A percentile compares a stretch with the other conserved stretches of the same genome.
Evolutionary conservation across 805 yeast genomes (phyloP).

Genomic region (Ogataea kodamae): DNA sequence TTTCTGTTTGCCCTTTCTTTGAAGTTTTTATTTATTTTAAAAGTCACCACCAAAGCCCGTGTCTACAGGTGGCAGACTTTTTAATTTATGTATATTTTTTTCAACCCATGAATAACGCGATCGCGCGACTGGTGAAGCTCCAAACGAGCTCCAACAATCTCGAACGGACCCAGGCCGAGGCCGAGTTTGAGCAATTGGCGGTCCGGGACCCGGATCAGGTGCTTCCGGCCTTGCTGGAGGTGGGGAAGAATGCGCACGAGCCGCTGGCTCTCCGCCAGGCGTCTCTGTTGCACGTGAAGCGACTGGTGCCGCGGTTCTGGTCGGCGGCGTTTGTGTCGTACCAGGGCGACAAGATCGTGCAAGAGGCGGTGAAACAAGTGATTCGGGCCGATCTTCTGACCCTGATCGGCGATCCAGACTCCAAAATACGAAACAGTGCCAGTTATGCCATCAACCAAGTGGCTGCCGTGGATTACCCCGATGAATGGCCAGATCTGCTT

Average conservation of each 20-base stretch:
- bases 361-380: slow-evolving; percentile 45
- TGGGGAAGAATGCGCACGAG: slow-evolving; percentile 34
- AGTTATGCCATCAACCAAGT: slow-evolving; percentile 79
- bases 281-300: slow-evolving; percentile 61
- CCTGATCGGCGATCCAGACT: slow-evolving; percentile 44
- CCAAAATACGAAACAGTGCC: slow-evolving; percentile 62
- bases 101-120: slow-evolving; percentile 14
- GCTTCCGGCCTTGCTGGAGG: slow-evolving; percentile 39
- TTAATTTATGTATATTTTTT: no score
- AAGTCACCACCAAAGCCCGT: slow-evolving; percentile 1
- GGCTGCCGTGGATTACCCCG: slow-evolving; percentile 88
- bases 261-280: slow-evolving; percentile 51
- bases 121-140: slow-evolving; percentile 17
- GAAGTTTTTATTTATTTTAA: slow-evolving; percentile 1
- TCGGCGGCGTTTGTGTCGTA: slow-evolving; percentile 77
- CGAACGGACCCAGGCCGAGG: slow-evolving; percentile 51
- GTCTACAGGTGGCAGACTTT: slow-evolving; percentile 1
- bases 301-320: slow-evolving; percentile 74
- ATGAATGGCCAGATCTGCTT: slow-evolving; percentile 85
- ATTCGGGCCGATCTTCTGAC: slow-evolving; percentile 51
- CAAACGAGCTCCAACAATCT: slow-evolving; percentile 43
- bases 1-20: slow-evolving; percentile 8
- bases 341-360: slow-evolving; percentile 51
- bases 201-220: slow-evolving; percentile 47
- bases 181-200: slow-evolving; percentile 40